Percentiles rank a stretch among this genome's conserved stretches.
Evolutionary conservation across 2,329 filamentous ascomycete species (phyloP).

Genomic region (Phaeoacremonium minimum): DNA sequence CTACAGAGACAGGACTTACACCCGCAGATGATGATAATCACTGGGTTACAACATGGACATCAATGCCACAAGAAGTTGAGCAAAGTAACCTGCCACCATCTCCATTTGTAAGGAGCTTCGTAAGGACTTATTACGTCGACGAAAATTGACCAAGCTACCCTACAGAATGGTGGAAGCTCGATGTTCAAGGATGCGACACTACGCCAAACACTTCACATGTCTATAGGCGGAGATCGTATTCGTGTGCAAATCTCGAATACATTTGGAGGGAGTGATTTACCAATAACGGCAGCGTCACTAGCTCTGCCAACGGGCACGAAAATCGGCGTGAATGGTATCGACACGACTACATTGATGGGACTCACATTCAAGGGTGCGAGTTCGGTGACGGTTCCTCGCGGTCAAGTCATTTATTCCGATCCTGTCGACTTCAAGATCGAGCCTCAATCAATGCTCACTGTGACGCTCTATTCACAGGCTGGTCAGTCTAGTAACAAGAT

Average conservation of each 20-base stretch:
- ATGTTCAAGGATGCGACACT: slow-evolving; percentile 60
- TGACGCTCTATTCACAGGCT: slow-evolving; percentile 52
- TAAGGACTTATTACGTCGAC: background rate
- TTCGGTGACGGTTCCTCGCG: slow-evolving; percentile 48
- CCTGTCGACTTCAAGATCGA: slow-evolving; percentile 50
- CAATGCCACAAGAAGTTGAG: slow-evolving; percentile 64
- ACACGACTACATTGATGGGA: slow-evolving; percentile 43
- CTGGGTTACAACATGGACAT: slow-evolving; percentile 62
- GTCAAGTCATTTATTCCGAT: slow-evolving; percentile 56
- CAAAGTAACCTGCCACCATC: slow-evolving; percentile 55
- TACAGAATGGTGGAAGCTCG: slow-evolving; percentile 28
- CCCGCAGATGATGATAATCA: slow-evolving; percentile 31
- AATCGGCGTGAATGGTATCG: slow-evolving; percentile 48
- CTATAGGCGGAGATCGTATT: slow-evolving; percentile 50
- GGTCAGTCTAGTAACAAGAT: slow-evolving; percentile 55
- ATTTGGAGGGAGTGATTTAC: slow-evolving; percentile 56
- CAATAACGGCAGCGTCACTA: slow-evolving; percentile 55
- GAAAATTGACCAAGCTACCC: slow-evolving; percentile 7
- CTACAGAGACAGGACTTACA: too few relatives aligned
- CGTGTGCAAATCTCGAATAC: slow-evolving; percentile 62
- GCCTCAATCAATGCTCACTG: slow-evolving; percentile 46
- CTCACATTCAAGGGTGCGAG: slow-evolving; percentile 55
- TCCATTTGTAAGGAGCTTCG: slow-evolving; percentile 45
- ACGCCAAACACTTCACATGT: slow-evolving; percentile 61
- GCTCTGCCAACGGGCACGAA: slow-evolving; percentile 49